Evolutionary conservation across 495 filamentous ascomycete species (phyloP).

Genomic region (Penicillium canariense): DNA sequence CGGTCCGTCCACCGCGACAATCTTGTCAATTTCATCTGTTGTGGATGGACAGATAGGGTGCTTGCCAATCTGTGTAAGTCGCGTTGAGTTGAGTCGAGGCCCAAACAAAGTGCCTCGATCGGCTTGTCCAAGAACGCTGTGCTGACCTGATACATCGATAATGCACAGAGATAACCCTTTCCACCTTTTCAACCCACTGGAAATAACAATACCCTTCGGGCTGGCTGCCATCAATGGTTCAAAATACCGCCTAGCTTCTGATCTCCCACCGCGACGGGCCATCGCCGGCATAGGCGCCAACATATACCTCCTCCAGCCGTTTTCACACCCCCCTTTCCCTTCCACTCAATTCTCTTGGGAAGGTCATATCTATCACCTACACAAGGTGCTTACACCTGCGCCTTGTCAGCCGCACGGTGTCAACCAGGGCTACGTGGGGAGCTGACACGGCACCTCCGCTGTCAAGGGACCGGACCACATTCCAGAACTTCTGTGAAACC

Average conservation of each 20-base stretch:
- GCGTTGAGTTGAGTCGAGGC: not conserved
- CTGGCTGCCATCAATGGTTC: not conserved
- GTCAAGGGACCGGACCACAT: not conserved
- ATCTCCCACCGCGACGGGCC: not conserved
- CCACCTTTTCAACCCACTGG: not conserved
- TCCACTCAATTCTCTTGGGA: not conserved
- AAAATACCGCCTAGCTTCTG: not conserved
- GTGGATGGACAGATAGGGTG: slow-evolving; percentile 10
- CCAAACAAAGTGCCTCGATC: slow-evolving; percentile 6
- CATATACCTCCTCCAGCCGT: not conserved
- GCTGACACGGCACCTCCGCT: not conserved
- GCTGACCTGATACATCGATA: not conserved
- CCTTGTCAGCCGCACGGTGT: not conserved
- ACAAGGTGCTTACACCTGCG: not conserved
- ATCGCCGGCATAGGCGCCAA: not conserved
- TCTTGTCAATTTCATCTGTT: not conserved
- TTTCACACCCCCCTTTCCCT: not conserved
- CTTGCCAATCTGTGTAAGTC: slow-evolving; percentile 14
- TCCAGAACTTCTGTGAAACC: not conserved
- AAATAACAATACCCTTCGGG: not conserved
- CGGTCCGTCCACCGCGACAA: slow-evolving; percentile 4
- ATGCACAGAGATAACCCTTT: slow-evolving; percentile 1
- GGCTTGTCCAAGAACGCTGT: not conserved
- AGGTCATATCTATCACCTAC: not conserved
- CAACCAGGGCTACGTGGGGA: not conserved